Conservation (phyloP, 2,329 filamentous ascomycete genomes). For the Cryoendolithus antarcticus region DNA sequence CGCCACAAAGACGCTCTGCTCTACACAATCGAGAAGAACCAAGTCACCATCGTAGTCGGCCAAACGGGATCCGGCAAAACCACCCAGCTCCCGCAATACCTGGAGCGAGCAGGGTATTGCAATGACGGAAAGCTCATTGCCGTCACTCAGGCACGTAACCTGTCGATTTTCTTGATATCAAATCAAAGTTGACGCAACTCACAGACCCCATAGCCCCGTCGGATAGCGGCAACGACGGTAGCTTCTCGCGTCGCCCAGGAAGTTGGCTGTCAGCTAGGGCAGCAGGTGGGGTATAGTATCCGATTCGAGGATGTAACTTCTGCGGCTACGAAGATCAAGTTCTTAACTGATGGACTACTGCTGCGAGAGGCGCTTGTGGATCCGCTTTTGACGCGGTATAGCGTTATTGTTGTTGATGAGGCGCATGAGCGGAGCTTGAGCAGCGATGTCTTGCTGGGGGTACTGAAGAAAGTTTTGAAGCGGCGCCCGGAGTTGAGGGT, state of each 20-base stretch:
- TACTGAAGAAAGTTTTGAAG: slow-evolving; percentile 81
- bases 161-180: background rate
- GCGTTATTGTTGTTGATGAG: slow-evolving; percentile 95
- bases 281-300: slow-evolving; percentile 81
- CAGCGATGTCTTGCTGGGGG: slow-evolving; percentile 77
- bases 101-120: slow-evolving; percentile 83
- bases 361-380: slow-evolving; percentile 88
- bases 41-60: slow-evolving; percentile 79
- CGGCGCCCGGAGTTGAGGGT: slow-evolving; percentile 71
- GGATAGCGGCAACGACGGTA: slow-evolving; percentile 83
- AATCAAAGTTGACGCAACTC: slow-evolving; percentile 18
- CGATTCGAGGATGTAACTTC: slow-evolving; percentile 86
- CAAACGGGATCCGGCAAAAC: slow-evolving; percentile 94
- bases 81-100: slow-evolving; percentile 85
- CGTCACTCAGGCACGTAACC: slow-evolving; percentile 65
- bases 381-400: slow-evolving; percentile 79
- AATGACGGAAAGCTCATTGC: slow-evolving; percentile 69
- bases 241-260: slow-evolving; percentile 84
- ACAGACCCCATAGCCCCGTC: slow-evolving; percentile 53
- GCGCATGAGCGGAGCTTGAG: slow-evolving; percentile 89
- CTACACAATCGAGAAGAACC: slow-evolving; percentile 73
- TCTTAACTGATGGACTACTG: slow-evolving; percentile 84
- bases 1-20: slow-evolving; percentile 68
- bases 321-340: slow-evolving; percentile 76
- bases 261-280: slow-evolving; percentile 70